Evolutionary conservation across 371 early-diverging fungal genomes (phyloP).

Genomic region (Zychaea mexicana): DNA sequence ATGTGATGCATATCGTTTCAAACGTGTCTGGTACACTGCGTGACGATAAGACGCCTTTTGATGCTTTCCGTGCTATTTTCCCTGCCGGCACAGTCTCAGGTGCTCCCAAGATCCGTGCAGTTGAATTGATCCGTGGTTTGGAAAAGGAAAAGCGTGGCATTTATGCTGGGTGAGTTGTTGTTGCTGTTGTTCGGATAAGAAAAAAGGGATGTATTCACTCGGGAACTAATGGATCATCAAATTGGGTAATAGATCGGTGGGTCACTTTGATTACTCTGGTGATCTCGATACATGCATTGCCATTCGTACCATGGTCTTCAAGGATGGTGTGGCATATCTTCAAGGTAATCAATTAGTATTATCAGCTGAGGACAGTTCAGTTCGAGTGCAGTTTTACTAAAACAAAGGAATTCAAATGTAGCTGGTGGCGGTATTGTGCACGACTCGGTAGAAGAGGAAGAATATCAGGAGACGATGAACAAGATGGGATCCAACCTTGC

Average conservation of each 20-base stretch:
- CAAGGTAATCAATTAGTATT: conserved; percentile 54
- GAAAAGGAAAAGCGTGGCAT: conserved; percentile 94
- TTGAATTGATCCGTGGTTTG: conserved; percentile 88
- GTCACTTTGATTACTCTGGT: conserved; percentile 93
- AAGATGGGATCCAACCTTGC: conserved; percentile 91
- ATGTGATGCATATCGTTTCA: conserved; percentile 98
- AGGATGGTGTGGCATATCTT: conserved; percentile 91
- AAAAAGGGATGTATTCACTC: no score
- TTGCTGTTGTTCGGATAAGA: background rate
- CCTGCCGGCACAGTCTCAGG: conserved; percentile 98
- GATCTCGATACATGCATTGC: conserved; percentile 96
- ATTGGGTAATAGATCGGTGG: conserved; percentile 63
- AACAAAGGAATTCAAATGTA: conserved; percentile 1
- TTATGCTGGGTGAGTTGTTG: conserved; percentile 78
- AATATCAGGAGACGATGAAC: conserved; percentile 94
- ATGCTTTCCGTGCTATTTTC: conserved; percentile 96
- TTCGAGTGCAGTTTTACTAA: background rate
- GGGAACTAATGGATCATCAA: background rate
- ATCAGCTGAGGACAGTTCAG: background rate
- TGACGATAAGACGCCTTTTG: conserved; percentile 86
- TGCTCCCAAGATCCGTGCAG: conserved; percentile 96
- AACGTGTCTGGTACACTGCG: conserved; percentile 90
- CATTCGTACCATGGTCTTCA: conserved; percentile 96
- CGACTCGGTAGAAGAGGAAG: conserved; percentile 89
- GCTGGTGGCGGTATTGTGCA: conserved; percentile 95